Base-by-base conservation (phyloP, 176 grass and related monocot species). In the Chrysopogon serrulatus region DNA sequence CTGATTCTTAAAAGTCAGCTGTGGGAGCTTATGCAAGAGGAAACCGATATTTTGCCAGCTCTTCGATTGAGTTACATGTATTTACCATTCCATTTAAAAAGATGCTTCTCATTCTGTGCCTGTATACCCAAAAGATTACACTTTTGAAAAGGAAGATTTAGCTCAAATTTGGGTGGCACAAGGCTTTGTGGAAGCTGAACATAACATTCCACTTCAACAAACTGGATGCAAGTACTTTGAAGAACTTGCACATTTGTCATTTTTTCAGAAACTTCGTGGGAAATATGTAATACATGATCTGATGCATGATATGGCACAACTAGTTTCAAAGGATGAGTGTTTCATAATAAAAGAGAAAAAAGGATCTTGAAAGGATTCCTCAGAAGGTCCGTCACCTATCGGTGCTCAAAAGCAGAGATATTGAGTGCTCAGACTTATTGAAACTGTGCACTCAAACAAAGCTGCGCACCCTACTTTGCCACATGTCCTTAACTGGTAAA, bases 1-100 rank as follows among this genome's bases (percentile, higher is more conserved):
- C 14, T 2, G 19, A 83, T 94, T 69, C 54, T 61, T 42, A 1
- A 68, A 0, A 90, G 74, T 76, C 48, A 91, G 77, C 2, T 90
- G 3, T 88, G 92, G 88, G 11, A 68, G 82, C 5, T 84, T 10
- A 4, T 17, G 13, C 54, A 86, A 65, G 15, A 77, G 31, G 42
- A 61, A 0, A 47, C 49, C 57, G 87, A 79, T 1, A 90, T 93
- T 62, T 10, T 90, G 8, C 77, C 85, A 2, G 78, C 53, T 5
- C 76, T 90, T 15, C 77, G 37, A 6, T 76, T 93, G 57, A 93
- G 91, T 35, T 90, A 93, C 40, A 83, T 88, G 8, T 76, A 88
- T 73, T 76, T 93, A 64, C 65, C 85, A 2, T 49, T 54, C 27
- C 19, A 86, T 67, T 57, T 90, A 62, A 88, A 89, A 30, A 82